A percentile compares a stretch with the other conserved stretches of the same genome.
These are phyloP conservation scores for Phialemoniopsis sp. DNA, from an alignment of 2,329 filamentous ascomycete genomes.

Conservation along the genomic window DNA sequence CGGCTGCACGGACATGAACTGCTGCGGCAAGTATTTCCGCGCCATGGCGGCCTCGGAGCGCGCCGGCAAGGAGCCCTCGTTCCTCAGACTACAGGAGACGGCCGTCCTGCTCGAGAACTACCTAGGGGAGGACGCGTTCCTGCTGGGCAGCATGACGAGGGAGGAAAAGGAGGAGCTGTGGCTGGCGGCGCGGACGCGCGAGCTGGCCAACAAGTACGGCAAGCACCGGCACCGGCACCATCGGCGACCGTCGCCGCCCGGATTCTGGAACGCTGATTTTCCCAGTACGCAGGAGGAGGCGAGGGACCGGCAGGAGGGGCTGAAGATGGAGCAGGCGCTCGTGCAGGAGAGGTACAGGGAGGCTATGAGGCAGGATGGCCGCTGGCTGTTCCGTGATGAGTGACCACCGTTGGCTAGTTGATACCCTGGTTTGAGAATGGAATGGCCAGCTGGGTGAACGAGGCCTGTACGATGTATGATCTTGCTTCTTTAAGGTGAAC, in stretches of 20 bases:
- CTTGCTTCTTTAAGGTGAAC: too few species aligned
- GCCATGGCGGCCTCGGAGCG: slow-evolving; percentile 56
- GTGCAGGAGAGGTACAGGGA: slow-evolving; percentile 75
- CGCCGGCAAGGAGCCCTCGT: slow-evolving; percentile 25
- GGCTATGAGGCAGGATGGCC: slow-evolving; percentile 71
- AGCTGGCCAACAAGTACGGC: slow-evolving; percentile 71
- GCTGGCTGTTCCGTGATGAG: slow-evolving; percentile 82
- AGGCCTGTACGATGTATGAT: background rate
- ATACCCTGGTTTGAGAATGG: too few species aligned
- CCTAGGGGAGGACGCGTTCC: slow-evolving; percentile 55
- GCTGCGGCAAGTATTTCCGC: slow-evolving; percentile 70
- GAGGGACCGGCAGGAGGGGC: slow-evolving; percentile 60
- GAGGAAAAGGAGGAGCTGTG: slow-evolving; percentile 64
- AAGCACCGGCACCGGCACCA: slow-evolving; percentile 74
- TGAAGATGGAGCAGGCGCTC: slow-evolving; percentile 56
- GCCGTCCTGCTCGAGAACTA: slow-evolving; percentile 49
- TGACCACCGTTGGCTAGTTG: slow-evolving; percentile 22
- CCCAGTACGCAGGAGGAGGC: slow-evolving; percentile 79
- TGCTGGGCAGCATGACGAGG: slow-evolving; percentile 51
- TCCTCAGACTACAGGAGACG: slow-evolving; percentile 32
- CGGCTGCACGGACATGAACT: slow-evolving; percentile 71
- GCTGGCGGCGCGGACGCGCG: slow-evolving; percentile 69
- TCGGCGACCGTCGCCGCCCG: slow-evolving; percentile 70
- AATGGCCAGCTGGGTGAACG: background rate
- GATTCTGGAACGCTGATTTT: slow-evolving; percentile 89